These are phyloP conservation scores for Ambrosia artemisiifolia DNA, from an alignment of 129 eudicot genomes.

Conservation along the genomic window DNA sequence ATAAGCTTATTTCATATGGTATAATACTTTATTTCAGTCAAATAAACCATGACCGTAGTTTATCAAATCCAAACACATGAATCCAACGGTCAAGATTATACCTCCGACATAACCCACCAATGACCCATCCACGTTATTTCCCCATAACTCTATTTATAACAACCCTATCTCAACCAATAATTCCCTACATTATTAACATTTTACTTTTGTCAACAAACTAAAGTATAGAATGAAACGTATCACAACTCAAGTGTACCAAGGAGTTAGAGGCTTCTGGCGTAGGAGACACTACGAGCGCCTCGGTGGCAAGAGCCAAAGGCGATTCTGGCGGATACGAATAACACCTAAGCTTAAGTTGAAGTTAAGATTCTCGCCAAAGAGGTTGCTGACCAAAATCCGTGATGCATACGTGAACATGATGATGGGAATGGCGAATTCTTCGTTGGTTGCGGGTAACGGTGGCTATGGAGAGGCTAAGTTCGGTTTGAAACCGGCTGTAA, in stretches of 20 bases:
- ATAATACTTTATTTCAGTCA: too few species aligned
- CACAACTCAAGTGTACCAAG: slow-evolving; percentile 46
- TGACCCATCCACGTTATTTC: slow-evolving; percentile 2
- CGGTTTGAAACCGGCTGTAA: slow-evolving; percentile 29
- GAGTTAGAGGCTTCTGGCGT: slow-evolving; percentile 59
- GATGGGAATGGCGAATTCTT: slow-evolving; percentile 39
- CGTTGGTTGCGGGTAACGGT: slow-evolving; percentile 11
- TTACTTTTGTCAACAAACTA: background rate
- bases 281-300: slow-evolving; percentile 54
- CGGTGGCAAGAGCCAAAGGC: slow-evolving; percentile 22
- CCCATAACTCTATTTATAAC: background rate
- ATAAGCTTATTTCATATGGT: too few species aligned
- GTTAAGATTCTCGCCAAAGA: slow-evolving; percentile 34
- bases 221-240: slow-evolving; percentile 40
- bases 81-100: slow-evolving; percentile 21
- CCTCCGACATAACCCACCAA: slow-evolving; percentile 1
- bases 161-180: background rate
- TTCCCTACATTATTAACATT: too few species aligned
- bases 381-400: slow-evolving; percentile 28
- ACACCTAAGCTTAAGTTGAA: slow-evolving; percentile 28
- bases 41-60: background rate
- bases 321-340: slow-evolving; percentile 36
- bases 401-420: slow-evolving; percentile 42
- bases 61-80: background rate
- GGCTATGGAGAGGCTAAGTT: slow-evolving; percentile 23